Evolutionary conservation across 768 basidiomycete species (phyloP), one percentile per base, ranked within the genome.

Genomic region (Calvatia gigantea): DNA sequence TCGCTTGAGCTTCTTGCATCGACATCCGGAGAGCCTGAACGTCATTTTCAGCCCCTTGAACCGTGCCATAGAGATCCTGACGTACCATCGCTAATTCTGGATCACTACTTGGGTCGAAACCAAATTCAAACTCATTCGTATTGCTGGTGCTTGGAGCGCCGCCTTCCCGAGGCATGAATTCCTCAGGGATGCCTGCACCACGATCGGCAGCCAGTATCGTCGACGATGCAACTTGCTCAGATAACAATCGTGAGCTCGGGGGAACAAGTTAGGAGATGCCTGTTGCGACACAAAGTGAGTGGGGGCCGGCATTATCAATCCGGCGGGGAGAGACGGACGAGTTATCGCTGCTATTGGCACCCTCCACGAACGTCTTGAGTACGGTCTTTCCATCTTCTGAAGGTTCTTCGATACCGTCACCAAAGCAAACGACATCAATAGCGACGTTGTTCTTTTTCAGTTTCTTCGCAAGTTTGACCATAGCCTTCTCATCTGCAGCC

Each of bases 401-500:
- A 4, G 75, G 70, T 64, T 84, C 83, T 66, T 87, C 89, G 42
- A 94, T 89, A 4, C 85, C 90, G 63, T 96, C 95, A 1, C 96
- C 96, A 69, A 93, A 98, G 4, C 82, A 82, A 27, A 98, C 76
- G 48, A 98, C 77, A 70, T 99, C 97, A 23, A 98, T 81, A 1
- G 95, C 91, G 39, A 99, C 94, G 64, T 98, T 99, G 70, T 98
- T 98, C 86, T 99, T 99, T 80, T 98, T 98, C 59, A 99, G 78
- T 71, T 94, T 97, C 79, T 95, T 97, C 8, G 95, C 97, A 32
- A 99, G 82, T 68, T 86, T 88, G 62, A 90, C 75, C 82, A 95
- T 86, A 51, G 79, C 77, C 62, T 88, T 85, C 67, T 92, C 89
- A 56, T 91, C 87, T 9, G 86, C 82, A 6, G 77, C 85, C 28